Evolutionary conservation across 352 stramenopile genomes (phyloP).

Genomic region (Phytophthora colocasiae): DNA sequence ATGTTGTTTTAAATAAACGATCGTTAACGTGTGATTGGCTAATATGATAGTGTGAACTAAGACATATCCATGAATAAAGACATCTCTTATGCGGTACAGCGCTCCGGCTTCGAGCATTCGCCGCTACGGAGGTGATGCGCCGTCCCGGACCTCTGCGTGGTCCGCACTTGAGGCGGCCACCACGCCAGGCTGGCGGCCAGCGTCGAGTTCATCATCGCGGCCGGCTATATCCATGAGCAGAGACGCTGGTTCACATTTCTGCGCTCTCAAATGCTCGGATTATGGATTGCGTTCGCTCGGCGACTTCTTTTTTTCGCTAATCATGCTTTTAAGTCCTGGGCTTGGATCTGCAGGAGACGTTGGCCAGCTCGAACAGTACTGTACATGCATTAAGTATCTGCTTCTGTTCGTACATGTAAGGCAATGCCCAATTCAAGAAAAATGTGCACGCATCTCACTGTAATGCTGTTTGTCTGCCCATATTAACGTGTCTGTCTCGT

Average conservation of each 20-base stretch:
- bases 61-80: no score
- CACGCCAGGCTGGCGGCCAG: conserved; percentile 5
- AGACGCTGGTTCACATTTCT: conserved; percentile 14
- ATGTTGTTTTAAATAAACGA: no score
- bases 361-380: not conserved
- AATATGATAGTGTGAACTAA: no score
- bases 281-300: conserved; percentile 21
- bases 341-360: conserved; percentile 7
- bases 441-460: no score
- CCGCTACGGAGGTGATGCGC: conserved; percentile 19
- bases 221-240: conserved; percentile 21
- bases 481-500: conserved; percentile 21
- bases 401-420: no score
- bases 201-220: conserved; percentile 25
- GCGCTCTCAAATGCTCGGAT: conserved; percentile 16
- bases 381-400: no score
- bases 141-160: conserved; percentile 21
- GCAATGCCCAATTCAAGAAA: no score
- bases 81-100: no score
- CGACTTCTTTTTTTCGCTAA: conserved; percentile 31
- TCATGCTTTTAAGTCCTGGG: conserved; percentile 6
- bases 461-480: no score
- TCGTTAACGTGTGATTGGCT: no score
- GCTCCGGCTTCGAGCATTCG: conserved; percentile 16
- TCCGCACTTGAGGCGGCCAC: conserved; percentile 9